Evolutionary conservation across 2,329 filamentous ascomycete genomes (phyloP).

Genomic region (Colletotrichum horii): DNA sequence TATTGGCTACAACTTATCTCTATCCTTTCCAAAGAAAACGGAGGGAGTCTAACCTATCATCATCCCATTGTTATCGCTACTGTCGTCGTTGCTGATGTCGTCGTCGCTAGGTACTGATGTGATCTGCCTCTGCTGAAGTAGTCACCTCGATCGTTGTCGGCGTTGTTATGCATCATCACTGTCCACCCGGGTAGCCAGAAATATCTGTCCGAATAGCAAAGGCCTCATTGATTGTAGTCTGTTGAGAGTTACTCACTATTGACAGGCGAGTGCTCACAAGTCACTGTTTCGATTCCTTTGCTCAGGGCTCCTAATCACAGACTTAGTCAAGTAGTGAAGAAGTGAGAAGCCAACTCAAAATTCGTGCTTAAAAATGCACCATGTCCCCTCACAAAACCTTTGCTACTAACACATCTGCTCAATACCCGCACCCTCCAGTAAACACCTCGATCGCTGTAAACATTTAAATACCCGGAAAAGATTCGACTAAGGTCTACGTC

Average conservation of each 20-base stretch:
- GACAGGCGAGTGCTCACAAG: neutral
- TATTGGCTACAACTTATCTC: neutral
- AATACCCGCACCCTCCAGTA: neutral
- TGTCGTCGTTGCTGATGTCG: neutral
- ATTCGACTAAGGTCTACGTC: neutral
- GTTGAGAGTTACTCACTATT: neutral
- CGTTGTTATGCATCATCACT: neutral
- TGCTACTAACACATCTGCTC: neutral
- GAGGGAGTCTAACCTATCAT: rapidly evolving
- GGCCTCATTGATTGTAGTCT: rapidly evolving
- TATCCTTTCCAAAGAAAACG: neutral
- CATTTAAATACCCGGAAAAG: neutral
- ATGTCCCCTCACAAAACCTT: neutral
- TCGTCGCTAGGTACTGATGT: neutral
- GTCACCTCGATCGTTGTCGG: neutral
- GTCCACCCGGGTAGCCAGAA: rapidly evolving
- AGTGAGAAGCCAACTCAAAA: neutral
- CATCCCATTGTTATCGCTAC: neutral
- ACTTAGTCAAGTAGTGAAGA: neutral
- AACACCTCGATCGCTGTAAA: neutral
- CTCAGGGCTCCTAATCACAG: neutral
- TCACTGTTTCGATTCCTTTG: neutral
- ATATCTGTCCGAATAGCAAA: neutral
- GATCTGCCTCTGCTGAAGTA: neutral
- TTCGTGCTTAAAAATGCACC: neutral